Conservation (phyloP, 1,139 yeast species). For the Debaryomyces udenii region DNA sequence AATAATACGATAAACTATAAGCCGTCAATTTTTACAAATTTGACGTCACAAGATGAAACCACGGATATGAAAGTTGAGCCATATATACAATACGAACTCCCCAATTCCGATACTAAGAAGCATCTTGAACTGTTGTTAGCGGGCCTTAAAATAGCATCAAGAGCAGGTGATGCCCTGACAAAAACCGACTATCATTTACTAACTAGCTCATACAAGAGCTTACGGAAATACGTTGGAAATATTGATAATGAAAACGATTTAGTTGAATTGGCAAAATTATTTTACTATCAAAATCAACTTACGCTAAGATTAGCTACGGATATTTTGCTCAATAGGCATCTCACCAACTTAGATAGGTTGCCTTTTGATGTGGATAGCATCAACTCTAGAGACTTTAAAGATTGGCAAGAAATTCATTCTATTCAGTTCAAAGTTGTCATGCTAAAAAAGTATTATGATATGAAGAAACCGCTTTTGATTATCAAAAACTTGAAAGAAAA, state of each 20-base stretch:
- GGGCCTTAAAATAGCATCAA: slow-evolving; percentile 11
- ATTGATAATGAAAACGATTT: slow-evolving; percentile 28
- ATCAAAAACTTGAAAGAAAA: slow-evolving; percentile 34
- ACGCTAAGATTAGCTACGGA: slow-evolving; percentile 29
- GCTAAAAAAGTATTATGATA: slow-evolving; percentile 39
- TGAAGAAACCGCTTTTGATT: slow-evolving; percentile 35
- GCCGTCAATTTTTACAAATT: slow-evolving; percentile 41
- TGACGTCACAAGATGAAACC: slow-evolving; percentile 34
- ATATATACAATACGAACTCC: slow-evolving; percentile 13
- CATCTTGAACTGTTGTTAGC: slow-evolving; percentile 14
- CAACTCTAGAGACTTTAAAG: slow-evolving; percentile 6
- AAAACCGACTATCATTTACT: slow-evolving; percentile 16
- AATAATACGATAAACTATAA: slow-evolving; percentile 22
- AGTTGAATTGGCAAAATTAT: slow-evolving; percentile 29
- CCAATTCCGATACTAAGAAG: slow-evolving; percentile 11
- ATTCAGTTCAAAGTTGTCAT: slow-evolving; percentile 34
- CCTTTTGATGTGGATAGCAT: slow-evolving; percentile 26
- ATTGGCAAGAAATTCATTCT: slow-evolving; percentile 17
- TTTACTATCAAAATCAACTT: slow-evolving; percentile 32
- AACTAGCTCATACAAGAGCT: slow-evolving; percentile 24
- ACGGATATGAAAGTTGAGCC: slow-evolving; percentile 13
- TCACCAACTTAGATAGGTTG: slow-evolving; percentile 24
- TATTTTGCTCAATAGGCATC: slow-evolving; percentile 31
- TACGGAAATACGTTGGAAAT: slow-evolving; percentile 25
- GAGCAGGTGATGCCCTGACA: slow-evolving; percentile 14